Percentiles rank a stretch among this genome's conserved stretches.
phyloP scores from a whole-genome alignment of 106 monocot genomes.

The Agapanthus africanus region DNA sequence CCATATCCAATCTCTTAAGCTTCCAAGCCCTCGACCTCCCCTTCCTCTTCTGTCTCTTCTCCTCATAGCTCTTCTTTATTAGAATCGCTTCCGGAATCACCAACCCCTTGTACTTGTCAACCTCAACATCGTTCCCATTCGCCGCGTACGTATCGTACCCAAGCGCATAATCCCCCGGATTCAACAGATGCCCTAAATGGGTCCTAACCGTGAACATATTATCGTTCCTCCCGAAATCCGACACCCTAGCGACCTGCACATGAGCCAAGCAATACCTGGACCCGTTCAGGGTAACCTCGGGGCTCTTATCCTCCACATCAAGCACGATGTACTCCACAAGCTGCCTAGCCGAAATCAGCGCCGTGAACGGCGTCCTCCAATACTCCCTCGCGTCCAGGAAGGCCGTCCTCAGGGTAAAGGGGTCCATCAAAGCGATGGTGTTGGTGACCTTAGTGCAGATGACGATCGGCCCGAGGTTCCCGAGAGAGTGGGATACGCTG shows the following conservation, averaged over 20 bases:
- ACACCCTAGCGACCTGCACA: slow-evolving; percentile 64
- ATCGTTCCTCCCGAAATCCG: slow-evolving; percentile 71
- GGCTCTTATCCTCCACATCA: slow-evolving; percentile 26
- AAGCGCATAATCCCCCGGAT: slow-evolving; percentile 66
- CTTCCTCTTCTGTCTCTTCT: slow-evolving; percentile 36
- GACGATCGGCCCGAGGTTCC: slow-evolving; percentile 34
- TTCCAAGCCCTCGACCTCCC: slow-evolving; percentile 65
- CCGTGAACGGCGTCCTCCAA: slow-evolving; percentile 43
- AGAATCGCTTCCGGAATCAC: slow-evolving; percentile 48
- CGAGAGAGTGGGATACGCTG: slow-evolving; percentile 14
- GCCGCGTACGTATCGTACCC: slow-evolving; percentile 81
- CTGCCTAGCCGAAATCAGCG: slow-evolving; percentile 40
- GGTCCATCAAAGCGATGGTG: slow-evolving; percentile 35
- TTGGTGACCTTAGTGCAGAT: slow-evolving; percentile 39
- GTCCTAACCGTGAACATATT: slow-evolving; percentile 53
- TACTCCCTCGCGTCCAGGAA: slow-evolving; percentile 44
- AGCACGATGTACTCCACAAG: slow-evolving; percentile 55
- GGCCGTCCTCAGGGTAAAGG: slow-evolving; percentile 27
- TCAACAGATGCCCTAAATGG: slow-evolving; percentile 71
- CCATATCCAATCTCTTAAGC: slow-evolving; percentile 70
- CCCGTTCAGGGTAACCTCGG: slow-evolving; percentile 35
- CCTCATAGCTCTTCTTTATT: slow-evolving; percentile 83
- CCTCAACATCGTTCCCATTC: slow-evolving; percentile 61
- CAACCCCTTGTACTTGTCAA: slow-evolving; percentile 56
- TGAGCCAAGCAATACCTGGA: slow-evolving; percentile 47